These are phyloP conservation scores for Hemileccinum impolitum DNA, from an alignment of 768 basidiomycete species.

Conservation along the genomic window DNA sequence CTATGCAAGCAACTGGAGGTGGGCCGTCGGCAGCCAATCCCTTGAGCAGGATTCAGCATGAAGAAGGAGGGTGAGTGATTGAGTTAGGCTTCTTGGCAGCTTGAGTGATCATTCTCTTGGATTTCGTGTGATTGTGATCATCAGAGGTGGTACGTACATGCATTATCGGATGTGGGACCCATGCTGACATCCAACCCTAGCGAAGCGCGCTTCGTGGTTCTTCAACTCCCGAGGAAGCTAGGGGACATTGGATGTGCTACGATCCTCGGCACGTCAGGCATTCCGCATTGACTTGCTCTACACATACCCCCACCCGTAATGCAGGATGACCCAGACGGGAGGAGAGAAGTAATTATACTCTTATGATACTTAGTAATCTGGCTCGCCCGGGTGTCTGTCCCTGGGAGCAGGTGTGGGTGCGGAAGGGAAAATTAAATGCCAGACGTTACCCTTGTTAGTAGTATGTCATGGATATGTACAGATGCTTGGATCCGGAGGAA, in stretches of 20 bases:
- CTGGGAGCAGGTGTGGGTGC: conserved; percentile 21
- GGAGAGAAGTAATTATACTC: conserved; percentile 13
- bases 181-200: conserved; percentile 41
- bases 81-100: conserved; percentile 11
- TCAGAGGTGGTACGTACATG: conserved; percentile 33
- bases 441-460: conserved; percentile 16
- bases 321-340: conserved; percentile 6
- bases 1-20: conserved; percentile 39
- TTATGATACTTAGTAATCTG: conserved; percentile 27
- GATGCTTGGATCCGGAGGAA: conserved; percentile 12
- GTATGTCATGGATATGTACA: conserved; percentile 18
- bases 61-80: conserved; percentile 64
- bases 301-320: conserved; percentile 27
- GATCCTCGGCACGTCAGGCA: conserved; percentile 10
- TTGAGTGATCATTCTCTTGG: conserved; percentile 18
- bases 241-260: conserved; percentile 13
- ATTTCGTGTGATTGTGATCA: conserved; percentile 17
- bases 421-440: conserved; percentile 21
- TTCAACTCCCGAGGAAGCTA: conserved; percentile 73
- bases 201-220: conserved; percentile 92
- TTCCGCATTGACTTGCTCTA: conserved; percentile 27
- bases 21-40: conserved; percentile 58
- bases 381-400: conserved; percentile 18
- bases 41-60: conserved; percentile 71
- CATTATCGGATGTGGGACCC: conserved; percentile 13